Conservation (phyloP, 441 rosid genomes). For the Gossypium davidsonii region DNA sequence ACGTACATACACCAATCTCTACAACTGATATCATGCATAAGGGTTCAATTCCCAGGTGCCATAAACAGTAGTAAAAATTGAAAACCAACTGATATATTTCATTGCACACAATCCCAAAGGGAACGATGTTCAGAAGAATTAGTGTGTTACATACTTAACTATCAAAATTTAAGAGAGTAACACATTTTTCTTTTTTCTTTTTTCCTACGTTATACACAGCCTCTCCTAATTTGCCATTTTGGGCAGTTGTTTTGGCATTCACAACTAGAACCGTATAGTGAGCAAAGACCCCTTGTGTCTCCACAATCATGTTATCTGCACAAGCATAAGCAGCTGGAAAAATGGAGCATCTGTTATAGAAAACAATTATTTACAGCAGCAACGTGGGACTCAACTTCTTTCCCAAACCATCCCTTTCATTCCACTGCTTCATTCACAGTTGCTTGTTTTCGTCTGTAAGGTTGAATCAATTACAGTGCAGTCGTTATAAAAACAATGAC, state of each 20-base stretch:
- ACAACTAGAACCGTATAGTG: background rate
- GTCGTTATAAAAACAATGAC: background rate
- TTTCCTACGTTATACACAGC: background rate
- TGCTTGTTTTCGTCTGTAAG: slow-evolving; percentile 24
- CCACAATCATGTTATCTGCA: background rate
- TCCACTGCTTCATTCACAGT: background rate
- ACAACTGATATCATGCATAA: background rate
- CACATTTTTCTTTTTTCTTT: background rate
- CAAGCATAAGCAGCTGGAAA: slow-evolving; percentile 1
- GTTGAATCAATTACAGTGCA: background rate
- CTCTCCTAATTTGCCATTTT: background rate
- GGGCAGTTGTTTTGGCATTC: background rate
- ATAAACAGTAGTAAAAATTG: background rate
- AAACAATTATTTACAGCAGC: background rate
- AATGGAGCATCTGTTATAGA: background rate
- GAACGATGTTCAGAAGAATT: background rate
- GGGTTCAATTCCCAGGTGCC: background rate
- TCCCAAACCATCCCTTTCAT: background rate
- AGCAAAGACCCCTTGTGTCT: background rate
- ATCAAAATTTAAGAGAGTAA: background rate
- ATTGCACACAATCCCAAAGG: background rate
- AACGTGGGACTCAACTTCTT: background rate
- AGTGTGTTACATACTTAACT: background rate
- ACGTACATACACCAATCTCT: background rate
- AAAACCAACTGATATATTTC: background rate